A percentile compares a stretch with the other conserved stretches of the same genome.
Evolutionary conservation across 2,329 filamentous ascomycete species (phyloP).

Genomic region (Hawksworthiomyces lignivorus): DNA sequence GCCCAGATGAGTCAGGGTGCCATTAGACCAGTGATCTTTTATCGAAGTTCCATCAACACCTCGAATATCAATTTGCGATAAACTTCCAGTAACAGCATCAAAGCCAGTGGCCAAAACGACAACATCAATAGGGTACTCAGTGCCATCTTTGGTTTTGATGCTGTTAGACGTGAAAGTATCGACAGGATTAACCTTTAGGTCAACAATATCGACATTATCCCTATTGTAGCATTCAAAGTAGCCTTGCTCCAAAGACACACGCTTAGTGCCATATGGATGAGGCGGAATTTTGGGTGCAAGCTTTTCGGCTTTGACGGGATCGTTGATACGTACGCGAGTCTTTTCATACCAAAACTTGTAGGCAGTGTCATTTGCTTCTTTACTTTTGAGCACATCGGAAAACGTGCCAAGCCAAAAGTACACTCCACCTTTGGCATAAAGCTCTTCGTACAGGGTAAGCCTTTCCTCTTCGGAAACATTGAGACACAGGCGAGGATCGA

Average conservation of each 20-base stretch:
- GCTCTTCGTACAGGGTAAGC: conserved; percentile 15
- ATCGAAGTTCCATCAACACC: conserved; percentile 21
- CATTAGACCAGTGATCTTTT: conserved; percentile 25
- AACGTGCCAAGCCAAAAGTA: no score
- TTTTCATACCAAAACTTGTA: no score
- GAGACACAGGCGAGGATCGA: conserved; percentile 34
- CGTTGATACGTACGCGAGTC: no score
- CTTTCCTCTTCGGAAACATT: conserved; percentile 33
- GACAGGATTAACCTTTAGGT: conserved; percentile 36
- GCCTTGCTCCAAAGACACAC: conserved; percentile 36
- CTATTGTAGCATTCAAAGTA: conserved; percentile 43
- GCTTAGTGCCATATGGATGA: conserved; percentile 38
- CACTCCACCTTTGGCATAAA: no score
- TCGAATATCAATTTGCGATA: conserved; percentile 22
- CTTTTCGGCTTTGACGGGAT: no score
- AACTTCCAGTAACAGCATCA: conserved; percentile 25
- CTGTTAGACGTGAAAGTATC: conserved; percentile 29
- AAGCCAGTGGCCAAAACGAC: conserved; percentile 29
- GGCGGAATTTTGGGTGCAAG: no score
- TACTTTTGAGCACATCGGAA: no score
- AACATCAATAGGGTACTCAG: conserved; percentile 28
- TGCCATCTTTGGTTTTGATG: conserved; percentile 30
- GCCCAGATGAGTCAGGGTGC: conserved; percentile 22
- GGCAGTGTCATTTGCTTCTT: no score
- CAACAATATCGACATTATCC: conserved; percentile 36